Percentiles rank a stretch among this genome's conserved stretches.
Evolutionary conservation across 1,139 yeast genomes (phyloP).

Genomic region (Geotrichum fermentans): DNA sequence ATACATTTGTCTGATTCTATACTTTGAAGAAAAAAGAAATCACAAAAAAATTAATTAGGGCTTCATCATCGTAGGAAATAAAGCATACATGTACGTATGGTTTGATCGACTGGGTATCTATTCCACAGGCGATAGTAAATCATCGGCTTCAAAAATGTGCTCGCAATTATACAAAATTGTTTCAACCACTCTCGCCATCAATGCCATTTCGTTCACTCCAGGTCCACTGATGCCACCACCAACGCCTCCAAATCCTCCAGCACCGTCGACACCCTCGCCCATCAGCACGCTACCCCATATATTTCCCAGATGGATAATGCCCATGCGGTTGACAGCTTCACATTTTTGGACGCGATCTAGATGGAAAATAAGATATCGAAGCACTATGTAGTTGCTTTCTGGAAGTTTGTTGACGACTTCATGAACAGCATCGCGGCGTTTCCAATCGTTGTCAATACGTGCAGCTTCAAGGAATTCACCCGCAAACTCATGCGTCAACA

Average conservation of each 20-base stretch:
- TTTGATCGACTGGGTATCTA: too few relatives aligned
- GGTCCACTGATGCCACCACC: neutral
- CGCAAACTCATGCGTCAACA: constrained; percentile 62
- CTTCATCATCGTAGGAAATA: too few relatives aligned
- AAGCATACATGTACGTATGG: too few relatives aligned
- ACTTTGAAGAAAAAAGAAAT: too few relatives aligned
- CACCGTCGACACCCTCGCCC: constrained; percentile 15
- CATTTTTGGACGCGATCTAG: constrained; percentile 66
- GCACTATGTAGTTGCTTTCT: constrained; percentile 90
- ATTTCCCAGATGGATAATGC: constrained; percentile 67
- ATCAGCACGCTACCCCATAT: constrained; percentile 94
- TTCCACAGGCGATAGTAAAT: too few relatives aligned
- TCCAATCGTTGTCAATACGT: constrained; percentile 54
- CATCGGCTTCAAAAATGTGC: constrained; percentile 18
- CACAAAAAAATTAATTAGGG: too few relatives aligned
- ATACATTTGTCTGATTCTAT: too few relatives aligned
- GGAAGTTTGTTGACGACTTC: constrained; percentile 84
- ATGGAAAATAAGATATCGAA: constrained; percentile 79
- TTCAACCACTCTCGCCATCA: constrained; percentile 77
- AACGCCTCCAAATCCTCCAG: neutral
- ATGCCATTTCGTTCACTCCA: constrained; percentile 66
- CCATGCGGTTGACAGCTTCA: constrained; percentile 71
- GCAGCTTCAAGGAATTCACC: constrained; percentile 80
- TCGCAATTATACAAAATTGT: constrained; percentile 51
- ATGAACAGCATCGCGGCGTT: constrained; percentile 70